A percentile compares a stretch with the other conserved stretches of the same genome.
Evolutionary conservation across 2,329 filamentous ascomycete species (phyloP).

Genomic region (Calonectria crousiana): DNA sequence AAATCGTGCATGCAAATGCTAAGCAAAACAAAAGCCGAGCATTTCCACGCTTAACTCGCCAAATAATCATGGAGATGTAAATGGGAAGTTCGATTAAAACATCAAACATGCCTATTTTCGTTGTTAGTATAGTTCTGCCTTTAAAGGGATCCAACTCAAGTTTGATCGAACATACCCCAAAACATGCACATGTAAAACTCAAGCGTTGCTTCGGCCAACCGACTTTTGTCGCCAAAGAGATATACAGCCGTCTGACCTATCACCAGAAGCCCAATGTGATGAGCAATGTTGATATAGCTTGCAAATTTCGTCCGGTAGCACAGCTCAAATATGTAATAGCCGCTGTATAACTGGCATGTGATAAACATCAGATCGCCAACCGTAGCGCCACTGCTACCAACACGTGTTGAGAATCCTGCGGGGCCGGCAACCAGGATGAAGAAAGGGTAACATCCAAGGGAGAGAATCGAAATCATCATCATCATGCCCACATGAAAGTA

Average conservation of each 20-base stretch:
- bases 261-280: neutral
- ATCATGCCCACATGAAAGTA: neutral
- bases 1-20: neutral
- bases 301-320: neutral
- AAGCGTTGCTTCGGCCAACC: neutral
- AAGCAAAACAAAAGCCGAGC: neutral
- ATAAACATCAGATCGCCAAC: neutral
- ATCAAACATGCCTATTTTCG: neutral
- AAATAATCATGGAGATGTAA: neutral
- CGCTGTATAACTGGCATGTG: neutral
- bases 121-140: neutral
- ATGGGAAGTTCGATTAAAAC: neutral
- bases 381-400: neutral
- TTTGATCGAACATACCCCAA: neutral
- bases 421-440: neutral
- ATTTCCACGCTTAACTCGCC: neutral
- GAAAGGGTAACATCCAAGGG: neutral
- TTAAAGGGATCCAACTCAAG: fast-evolving
- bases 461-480: neutral
- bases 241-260: neutral
- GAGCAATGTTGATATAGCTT: neutral
- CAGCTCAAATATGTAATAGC: neutral
- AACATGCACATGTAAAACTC: neutral
- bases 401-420: neutral
- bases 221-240: neutral